These are phyloP conservation scores for Ascoidea tarda DNA, from an alignment of 805 yeast genomes.

Conservation along the genomic window DNA sequence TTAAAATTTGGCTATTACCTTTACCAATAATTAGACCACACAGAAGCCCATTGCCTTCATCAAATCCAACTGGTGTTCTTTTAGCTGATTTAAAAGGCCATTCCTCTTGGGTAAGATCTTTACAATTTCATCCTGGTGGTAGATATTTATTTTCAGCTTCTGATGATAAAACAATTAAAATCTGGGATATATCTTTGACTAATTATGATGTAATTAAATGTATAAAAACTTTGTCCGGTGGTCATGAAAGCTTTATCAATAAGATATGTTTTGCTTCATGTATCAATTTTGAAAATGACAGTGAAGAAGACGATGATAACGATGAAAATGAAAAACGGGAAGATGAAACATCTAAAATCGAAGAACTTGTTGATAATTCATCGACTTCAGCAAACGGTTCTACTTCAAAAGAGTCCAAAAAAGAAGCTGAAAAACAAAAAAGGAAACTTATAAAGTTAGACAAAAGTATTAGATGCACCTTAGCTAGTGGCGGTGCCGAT, in stretches of 20 bases:
- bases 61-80: conserved; percentile 46
- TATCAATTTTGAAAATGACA: conserved; percentile 12
- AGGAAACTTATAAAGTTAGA: conserved; percentile 14
- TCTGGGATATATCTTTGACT: conserved; percentile 61
- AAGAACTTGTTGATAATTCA: neutral
- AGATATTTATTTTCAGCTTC: conserved; percentile 53
- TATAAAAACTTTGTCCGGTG: conserved; percentile 33
- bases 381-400: neutral
- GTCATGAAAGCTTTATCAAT: conserved; percentile 69
- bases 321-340: conserved; percentile 1
- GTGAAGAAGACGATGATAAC: neutral
- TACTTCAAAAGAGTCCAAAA: conserved; percentile 2
- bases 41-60: conserved; percentile 39
- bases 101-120: conserved; percentile 70
- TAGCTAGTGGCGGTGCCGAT: conserved; percentile 29
- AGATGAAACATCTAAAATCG: neutral
- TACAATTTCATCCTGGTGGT: conserved; percentile 66
- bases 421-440: conserved; percentile 10
- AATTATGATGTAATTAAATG: conserved; percentile 22
- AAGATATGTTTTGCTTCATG: conserved; percentile 41
- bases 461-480: conserved; percentile 24
- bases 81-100: conserved; percentile 57
- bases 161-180: conserved; percentile 62
- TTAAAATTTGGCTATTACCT: conserved; percentile 70
- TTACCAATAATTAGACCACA: conserved; percentile 44